Percentiles rank a stretch among this genome's conserved stretches.
These are phyloP conservation scores for Yamadazyma sp. DNA, from an alignment of 1,139 yeast species.

Conservation along the genomic window DNA sequence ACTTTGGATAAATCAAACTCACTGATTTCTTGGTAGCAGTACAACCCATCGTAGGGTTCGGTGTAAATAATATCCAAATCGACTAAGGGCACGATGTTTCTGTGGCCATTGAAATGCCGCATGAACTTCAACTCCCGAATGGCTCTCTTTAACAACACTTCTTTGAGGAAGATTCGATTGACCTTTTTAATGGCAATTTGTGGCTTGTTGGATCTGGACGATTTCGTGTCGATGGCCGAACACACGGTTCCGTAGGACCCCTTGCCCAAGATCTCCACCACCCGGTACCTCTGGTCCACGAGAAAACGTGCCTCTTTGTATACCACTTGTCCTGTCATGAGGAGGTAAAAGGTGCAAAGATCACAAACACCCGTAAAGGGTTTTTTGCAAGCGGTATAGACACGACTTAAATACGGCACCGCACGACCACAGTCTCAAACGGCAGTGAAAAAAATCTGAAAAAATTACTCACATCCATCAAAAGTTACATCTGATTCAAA, in stretches of 20 bases:
- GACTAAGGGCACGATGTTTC: conserved; percentile 53
- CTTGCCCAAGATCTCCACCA: conserved; percentile 68
- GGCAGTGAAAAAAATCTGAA: conserved; percentile 3
- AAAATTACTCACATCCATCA: conserved; percentile 3
- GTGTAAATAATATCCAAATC: conserved; percentile 69
- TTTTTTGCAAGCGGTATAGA: conserved; percentile 3
- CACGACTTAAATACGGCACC: neutral
- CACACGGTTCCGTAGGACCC: conserved; percentile 93
- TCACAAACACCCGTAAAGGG: neutral
- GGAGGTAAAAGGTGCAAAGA: neutral
- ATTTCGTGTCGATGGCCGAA: conserved; percentile 64
- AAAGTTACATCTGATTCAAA: neutral
- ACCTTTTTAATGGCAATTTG: conserved; percentile 76
- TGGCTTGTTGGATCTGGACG: conserved; percentile 17
- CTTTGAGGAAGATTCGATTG: conserved; percentile 61
- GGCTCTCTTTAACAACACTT: conserved; percentile 69
- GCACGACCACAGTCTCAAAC: neutral
- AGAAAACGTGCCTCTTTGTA: conserved; percentile 44
- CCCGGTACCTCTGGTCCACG: conserved; percentile 62
- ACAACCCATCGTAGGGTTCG: conserved; percentile 78
- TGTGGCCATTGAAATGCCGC: conserved; percentile 81
- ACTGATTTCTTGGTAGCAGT: conserved; percentile 76
- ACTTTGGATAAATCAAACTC: conserved; percentile 80
- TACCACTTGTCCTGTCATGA: neutral
- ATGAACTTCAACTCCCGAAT: conserved; percentile 74